Percentiles rank a stretch among this genome's conserved stretches.
Conservation (phyloP, 2,329 filamentous ascomycete species). For the Ascochyta fabae region DNA sequence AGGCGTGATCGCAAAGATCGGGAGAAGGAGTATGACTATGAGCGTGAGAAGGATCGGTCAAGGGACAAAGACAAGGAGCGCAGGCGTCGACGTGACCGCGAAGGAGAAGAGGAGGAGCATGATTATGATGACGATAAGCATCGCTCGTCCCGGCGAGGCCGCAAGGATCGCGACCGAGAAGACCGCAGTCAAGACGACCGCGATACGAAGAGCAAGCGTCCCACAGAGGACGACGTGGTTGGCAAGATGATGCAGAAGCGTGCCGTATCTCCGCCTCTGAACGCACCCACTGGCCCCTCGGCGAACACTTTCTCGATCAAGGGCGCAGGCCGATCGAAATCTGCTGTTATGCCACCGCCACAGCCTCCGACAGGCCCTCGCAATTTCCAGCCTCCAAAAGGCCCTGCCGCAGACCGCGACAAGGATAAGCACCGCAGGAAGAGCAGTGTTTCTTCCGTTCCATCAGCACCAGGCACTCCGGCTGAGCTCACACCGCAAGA, state of each 20-base stretch:
- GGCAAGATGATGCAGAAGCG: constrained; percentile 39
- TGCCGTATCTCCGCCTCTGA: constrained; percentile 40
- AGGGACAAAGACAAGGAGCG: constrained; percentile 51
- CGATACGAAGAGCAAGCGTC: constrained; percentile 4
- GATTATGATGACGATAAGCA: constrained; percentile 49
- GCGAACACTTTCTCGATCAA: constrained; percentile 58
- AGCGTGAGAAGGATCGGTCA: constrained; percentile 51
- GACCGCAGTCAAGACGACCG: constrained; percentile 30
- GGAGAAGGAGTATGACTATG: constrained; percentile 54
- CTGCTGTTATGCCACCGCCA: constrained; percentile 37
- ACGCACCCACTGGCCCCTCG: constrained; percentile 45
- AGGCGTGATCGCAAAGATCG: constrained; percentile 57
- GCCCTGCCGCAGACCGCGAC: constrained; percentile 45
- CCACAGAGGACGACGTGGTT: constrained; percentile 27
- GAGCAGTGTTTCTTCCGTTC: constrained; percentile 23
- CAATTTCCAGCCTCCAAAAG: constrained; percentile 44
- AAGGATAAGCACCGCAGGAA: constrained; percentile 29
- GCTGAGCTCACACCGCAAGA: constrained; percentile 49
- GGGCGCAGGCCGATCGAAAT: constrained; percentile 28
- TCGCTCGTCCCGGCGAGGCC: constrained; percentile 51
- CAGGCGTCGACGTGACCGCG: constrained; percentile 59
- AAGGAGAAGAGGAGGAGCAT: constrained; percentile 42
- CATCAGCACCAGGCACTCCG: constrained; percentile 23
- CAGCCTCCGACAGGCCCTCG: constrained; percentile 49
- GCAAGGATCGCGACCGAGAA: constrained; percentile 52